A percentile compares a stretch with the other conserved stretches of the same genome.
Conservation (phyloP, 2,329 filamentous ascomycete species). For the Claviceps citrina region DNA sequence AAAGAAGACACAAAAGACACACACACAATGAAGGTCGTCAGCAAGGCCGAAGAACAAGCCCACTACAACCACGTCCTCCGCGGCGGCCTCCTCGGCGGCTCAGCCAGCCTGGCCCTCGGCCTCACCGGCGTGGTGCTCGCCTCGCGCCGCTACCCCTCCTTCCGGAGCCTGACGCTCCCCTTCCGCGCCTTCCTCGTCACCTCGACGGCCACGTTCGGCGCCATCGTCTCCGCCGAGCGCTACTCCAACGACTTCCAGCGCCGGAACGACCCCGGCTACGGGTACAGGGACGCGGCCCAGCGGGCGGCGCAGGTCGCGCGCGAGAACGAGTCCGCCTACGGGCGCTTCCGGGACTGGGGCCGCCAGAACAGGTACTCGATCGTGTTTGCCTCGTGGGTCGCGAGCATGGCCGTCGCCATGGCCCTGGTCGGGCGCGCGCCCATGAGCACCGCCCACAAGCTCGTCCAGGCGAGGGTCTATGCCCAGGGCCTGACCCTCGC, state of each 20-base stretch:
- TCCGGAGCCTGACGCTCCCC: constrained; percentile 70
- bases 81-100: constrained; percentile 62
- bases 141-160: constrained; percentile 55
- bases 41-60: constrained; percentile 75
- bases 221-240: constrained; percentile 80
- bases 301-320: constrained; percentile 39
- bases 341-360: constrained; percentile 58
- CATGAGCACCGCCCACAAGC: constrained; percentile 63
- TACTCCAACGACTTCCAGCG: constrained; percentile 49
- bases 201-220: constrained; percentile 65
- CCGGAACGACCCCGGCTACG: constrained; percentile 48
- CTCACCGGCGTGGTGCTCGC: constrained; percentile 51
- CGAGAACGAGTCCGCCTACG: constrained; percentile 37
- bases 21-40: constrained; percentile 73
- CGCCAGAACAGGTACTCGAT: constrained; percentile 73
- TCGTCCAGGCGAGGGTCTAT: constrained; percentile 89
- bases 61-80: constrained; percentile 73
- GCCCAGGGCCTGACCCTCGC: constrained; percentile 78
- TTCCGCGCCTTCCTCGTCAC: constrained; percentile 84
- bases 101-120: constrained; percentile 52
- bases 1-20: neutral
- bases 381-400: constrained; percentile 68
- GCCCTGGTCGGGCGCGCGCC: constrained; percentile 63
- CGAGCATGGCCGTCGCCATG: constrained; percentile 61
- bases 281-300: constrained; percentile 49